Evolutionary conservation across 1,139 yeast species (phyloP), one percentile per base, ranked within the genome.

Genomic region (Yamadazyma diospyri): DNA sequence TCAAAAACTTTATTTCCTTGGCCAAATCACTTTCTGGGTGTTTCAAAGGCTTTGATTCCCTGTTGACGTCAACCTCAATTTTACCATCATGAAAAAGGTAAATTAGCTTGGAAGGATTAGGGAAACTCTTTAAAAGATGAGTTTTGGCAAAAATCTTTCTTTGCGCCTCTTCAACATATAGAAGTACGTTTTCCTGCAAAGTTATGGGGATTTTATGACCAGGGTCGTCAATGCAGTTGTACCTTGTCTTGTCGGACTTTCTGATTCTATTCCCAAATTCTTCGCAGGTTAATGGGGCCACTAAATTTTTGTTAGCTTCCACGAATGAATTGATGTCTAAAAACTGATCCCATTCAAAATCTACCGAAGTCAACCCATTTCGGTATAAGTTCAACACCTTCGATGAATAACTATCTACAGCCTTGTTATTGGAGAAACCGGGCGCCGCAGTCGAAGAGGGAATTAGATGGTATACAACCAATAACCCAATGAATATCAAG

Each of bases 151-250:
- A 37, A 8, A 45, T 34, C 14, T 26, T 35, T 24, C 49, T 32
- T 18, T 43, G 29, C 9, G 17, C 14, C 19, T 34, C 38, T 8
- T 36, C 35, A 17, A 45, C 14, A 29, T 39, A 44, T 23, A 38
- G 34, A 12, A 38, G 30, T 6, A 43, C 40, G 30, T 45, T 45
- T 30, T 41, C 40, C 11, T 27, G 23, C 29, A 45, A 23, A 3
- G 36, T 29, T 13, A 45, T 37, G 1, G 48, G 46, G 13, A 32
- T 30, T 6, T 36, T 32, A 26, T 41, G 18, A 4, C 37, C 39
- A 4, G 48, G 45, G 21, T 41, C 45, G 25, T 45, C 47, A 12
- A 26, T 21, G 33, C 49, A 45, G 29, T 44, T 41, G 30, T 25
- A 43, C n/a, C 34, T 32, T 16, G 36, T 39, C 24, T 34, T 34